Conservation (phyloP, 257 asterid species). For the Solanum corneliomulleri region DNA sequence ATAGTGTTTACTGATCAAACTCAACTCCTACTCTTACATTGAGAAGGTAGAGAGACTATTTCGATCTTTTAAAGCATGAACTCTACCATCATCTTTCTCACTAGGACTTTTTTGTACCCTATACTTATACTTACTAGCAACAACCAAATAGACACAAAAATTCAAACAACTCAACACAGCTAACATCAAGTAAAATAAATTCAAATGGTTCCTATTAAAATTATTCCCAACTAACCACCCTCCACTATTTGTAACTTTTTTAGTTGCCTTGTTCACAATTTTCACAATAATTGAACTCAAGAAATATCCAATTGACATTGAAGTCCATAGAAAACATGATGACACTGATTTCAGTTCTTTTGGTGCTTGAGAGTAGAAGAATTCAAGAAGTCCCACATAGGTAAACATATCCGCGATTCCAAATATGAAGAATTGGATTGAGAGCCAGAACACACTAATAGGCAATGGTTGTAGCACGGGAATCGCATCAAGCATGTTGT, state of each 20-base stretch:
- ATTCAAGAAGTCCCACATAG: conserved; percentile 62
- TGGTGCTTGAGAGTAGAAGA: conserved; percentile 65
- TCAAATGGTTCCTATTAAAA: conserved; percentile 49
- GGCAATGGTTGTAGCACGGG: conserved; percentile 51
- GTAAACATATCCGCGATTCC: conserved; percentile 86
- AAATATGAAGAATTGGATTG: conserved; percentile 68
- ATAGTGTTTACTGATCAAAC: not conserved
- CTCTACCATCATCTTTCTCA: not conserved
- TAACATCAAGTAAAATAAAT: conserved; percentile 57
- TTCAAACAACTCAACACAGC: conserved; percentile 31
- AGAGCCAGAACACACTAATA: conserved; percentile 63
- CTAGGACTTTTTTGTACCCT: conserved; percentile 18
- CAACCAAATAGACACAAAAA: conserved; percentile 42
- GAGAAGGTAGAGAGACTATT: not conserved
- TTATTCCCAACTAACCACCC: conserved; percentile 77
- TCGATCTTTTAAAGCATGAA: not conserved
- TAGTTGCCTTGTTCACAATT: conserved; percentile 44
- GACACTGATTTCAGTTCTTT: conserved; percentile 51
- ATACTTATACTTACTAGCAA: conserved; percentile 55
- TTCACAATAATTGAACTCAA: conserved; percentile 58
- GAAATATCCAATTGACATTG: conserved; percentile 65
- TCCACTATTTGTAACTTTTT: conserved; percentile 29
- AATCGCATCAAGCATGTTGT: conserved; percentile 46
- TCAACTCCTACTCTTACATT: fast-evolving
- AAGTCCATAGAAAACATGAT: conserved; percentile 62